phyloP scores from a whole-genome alignment of 371 early-diverging fungal species.

The Mortierella sp. region DNA sequence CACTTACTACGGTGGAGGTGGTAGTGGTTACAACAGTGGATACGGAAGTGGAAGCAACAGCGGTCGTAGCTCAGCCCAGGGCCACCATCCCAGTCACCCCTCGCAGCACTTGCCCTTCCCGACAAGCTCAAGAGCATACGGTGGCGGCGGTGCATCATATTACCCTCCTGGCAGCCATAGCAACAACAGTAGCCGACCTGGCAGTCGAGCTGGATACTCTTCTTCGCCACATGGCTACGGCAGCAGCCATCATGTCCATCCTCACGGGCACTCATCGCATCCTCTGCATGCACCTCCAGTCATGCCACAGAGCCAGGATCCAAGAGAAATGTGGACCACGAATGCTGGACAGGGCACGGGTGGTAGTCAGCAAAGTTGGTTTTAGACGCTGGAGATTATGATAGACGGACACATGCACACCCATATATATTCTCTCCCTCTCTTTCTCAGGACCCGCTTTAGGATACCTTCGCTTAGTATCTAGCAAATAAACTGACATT shows the following conservation, averaged over 20 bases:
- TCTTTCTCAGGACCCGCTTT: no score
- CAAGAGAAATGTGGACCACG: constrained; percentile 55
- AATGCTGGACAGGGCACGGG: constrained; percentile 49
- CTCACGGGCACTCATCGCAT: constrained; percentile 6
- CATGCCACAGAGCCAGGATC: constrained; percentile 38
- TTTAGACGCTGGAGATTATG: no score
- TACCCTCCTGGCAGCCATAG: constrained; percentile 21
- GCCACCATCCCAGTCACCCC: constrained; percentile 18
- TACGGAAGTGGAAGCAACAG: constrained; percentile 46
- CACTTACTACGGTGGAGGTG: constrained; percentile 26
- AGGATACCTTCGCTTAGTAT: no score
- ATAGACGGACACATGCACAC: no score
- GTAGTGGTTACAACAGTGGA: constrained; percentile 51
- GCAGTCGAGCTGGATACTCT: constrained; percentile 35
- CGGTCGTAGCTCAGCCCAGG: constrained; percentile 46
- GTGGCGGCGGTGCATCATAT: constrained; percentile 17
- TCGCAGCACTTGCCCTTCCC: constrained; percentile 38
- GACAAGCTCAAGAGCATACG: constrained; percentile 36
- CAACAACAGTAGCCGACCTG: constrained; percentile 44
- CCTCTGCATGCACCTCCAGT: constrained; percentile 10
- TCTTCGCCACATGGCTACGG: constrained; percentile 20
- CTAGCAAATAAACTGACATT: no score
- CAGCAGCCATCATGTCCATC: constrained; percentile 7
- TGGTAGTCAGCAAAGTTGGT: constrained; percentile 49
- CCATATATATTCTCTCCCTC: no score